Conservation (phyloP, 2,329 filamentous ascomycete genomes). For the Nemania diffusa region DNA sequence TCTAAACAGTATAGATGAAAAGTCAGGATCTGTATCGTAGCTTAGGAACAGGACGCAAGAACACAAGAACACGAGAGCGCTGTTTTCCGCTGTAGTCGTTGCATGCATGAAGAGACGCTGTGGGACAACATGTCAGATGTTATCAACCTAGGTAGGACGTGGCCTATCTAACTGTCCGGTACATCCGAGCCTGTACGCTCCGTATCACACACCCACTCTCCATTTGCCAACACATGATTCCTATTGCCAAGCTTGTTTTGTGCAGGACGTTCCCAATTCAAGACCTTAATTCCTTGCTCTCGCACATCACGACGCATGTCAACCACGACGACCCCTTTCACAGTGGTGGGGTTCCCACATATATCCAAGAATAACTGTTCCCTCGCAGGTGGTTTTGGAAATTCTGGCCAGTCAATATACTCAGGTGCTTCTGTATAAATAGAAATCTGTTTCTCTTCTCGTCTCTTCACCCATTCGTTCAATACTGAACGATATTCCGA, state of each 20-base stretch:
- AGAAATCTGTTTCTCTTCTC: constrained; percentile 1
- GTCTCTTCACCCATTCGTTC: constrained; percentile 7
- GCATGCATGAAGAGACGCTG: too few relatives aligned
- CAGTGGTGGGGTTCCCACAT: not conserved
- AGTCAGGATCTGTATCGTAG: too few relatives aligned
- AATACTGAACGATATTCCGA: constrained; percentile 12
- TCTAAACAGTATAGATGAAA: too few relatives aligned
- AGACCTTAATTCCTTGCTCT: not conserved
- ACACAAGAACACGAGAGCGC: too few relatives aligned
- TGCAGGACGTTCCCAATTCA: constrained; percentile 6
- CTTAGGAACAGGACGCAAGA: too few relatives aligned
- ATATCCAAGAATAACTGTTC: not conserved
- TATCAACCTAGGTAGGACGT: not conserved
- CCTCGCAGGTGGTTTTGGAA: constrained; percentile 1
- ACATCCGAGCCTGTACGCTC: not conserved
- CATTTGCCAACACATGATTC: constrained; percentile 7
- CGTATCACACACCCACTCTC: constrained; percentile 2
- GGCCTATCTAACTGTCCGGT: not conserved
- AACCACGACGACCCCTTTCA: not conserved
- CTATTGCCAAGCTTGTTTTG: constrained; percentile 1
- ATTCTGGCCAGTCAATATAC: constrained; percentile 13
- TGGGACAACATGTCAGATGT: too few relatives aligned
- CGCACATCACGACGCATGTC: constrained; percentile 4
- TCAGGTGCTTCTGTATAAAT: constrained; percentile 11
- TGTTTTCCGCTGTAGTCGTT: too few relatives aligned